Base-by-base conservation (phyloP, 169 alveolate species). In the Pseudocohnilembus persalinus region DNA sequence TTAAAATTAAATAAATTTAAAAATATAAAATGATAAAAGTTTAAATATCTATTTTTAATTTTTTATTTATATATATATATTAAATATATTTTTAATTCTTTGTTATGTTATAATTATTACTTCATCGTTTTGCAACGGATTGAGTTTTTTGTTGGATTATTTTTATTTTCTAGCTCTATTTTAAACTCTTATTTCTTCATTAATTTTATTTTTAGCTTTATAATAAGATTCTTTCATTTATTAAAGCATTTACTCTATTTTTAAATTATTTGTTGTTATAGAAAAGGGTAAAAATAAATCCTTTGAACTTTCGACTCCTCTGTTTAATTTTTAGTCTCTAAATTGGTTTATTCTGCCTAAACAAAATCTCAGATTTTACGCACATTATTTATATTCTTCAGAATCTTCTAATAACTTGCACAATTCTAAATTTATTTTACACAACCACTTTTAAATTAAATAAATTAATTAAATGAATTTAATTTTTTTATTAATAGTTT, bases 41-140 rank as follows among this genome's bases (percentile, higher is more conserved):
- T n/a, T n/a, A n/a, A n/a, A n/a, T n/a, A n/a, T n/a, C n/a, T n/a
- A n/a, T n/a, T n/a, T n/a, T n/a, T n/a, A n/a, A n/a, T n/a, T n/a
- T n/a, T n/a, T n/a, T n/a, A n/a, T n/a, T n/a, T n/a, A n/a, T n/a
- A n/a, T n/a, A n/a, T n/a, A n/a, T n/a, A n/a, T n/a, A n/a, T n/a
- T n/a, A n/a, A n/a, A n/a, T n/a, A n/a, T n/a, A n/a, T n/a, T n/a
- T n/a, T n/a, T n/a, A n/a, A n/a, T n/a, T n/a, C n/a, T n/a, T n/a
- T n/a, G n/a, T n/a, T n/a, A n/a, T n/a, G n/a, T n/a, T n/a, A n/a
- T n/a, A n/a, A n/a, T n/a, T n/a, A n/a, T 74, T 72, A 87, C 88
- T 33, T 92, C 94, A 83, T 89, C 95, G 31, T 85, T 90, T 81
- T 92, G 94, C 77, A 89, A 88, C 65, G 85, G 82, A 30, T 83